Evolutionary conservation across 495 filamentous ascomycete species (phyloP), one percentile per base, ranked within the genome.

Genomic region (Lineolata rhizophorae): DNA sequence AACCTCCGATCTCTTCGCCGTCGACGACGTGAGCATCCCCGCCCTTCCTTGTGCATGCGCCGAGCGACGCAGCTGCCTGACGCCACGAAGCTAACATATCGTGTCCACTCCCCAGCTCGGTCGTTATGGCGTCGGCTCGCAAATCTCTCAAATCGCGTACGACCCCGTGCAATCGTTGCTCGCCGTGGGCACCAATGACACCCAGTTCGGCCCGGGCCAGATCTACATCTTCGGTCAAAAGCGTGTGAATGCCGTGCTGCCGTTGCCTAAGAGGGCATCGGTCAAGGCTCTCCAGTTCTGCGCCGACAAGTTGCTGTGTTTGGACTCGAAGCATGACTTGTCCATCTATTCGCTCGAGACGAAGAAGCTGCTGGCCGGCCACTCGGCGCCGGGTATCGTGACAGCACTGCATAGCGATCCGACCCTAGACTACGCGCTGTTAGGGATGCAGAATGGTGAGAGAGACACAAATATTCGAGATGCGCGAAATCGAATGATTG

Each of bases 161-260:
- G 82, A 94, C 38, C 85, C 87, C 3, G 61, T 90, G 15, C 87
- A 95, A 49, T 92, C 83, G 13, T 71, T 97, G 18, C 60, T 97
- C 19, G 87, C 83, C n/a, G 65, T 95, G 29, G 87, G 82, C 17
- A 95, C 90, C 29, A 72, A 67, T 48, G 76, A 44, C 52, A 76
- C 76, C 21, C 63, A 72, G 39, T 82, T 67, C 36, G 76, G 77
- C 33, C 65, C 64, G 24, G 77, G 78, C 14, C 70, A 79, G 51
- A 82, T 97, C 48, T 87, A 87, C 52, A 59, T 97, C 42, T 93
- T 87, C 45, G 87, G 87, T 10, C 76, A 81, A 52, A 66, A 61
- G 22, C 73, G 87, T 17, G 73, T 94, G 29, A 61, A 67, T 27
- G 75, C 76, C 38, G 62, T 69, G 21, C 62, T 82, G 37, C 48